Evolutionary conservation across 768 basidiomycete species (phyloP), one percentile per base, ranked within the genome.

Genomic region (Hypholoma fasciculare): DNA sequence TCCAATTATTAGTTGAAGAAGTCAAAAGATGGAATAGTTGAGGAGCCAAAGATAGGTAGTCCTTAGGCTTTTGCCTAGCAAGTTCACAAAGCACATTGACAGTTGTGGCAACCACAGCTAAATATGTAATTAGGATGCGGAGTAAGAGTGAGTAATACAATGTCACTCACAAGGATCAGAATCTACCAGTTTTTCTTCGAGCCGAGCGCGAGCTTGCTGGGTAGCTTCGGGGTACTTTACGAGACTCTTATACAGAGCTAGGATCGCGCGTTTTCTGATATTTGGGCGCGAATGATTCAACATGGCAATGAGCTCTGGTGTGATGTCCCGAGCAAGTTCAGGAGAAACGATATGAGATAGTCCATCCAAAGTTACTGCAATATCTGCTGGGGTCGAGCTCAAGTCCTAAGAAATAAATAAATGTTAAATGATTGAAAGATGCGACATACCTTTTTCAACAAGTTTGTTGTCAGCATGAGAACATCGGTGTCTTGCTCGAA

Each of bases 1-100:
- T 96, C 97, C 97, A 99, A 66, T 99, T 99, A 72, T 99, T 98
- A 9, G 92, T 90, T 11, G 94, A 94, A 2, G 89, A 94, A 0
- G 94, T 97, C 58, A 99, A 76, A 11, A 98, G 81, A 66, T 92
- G 93, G 72, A 98, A 99, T 54, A 98, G 72, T 64, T 92, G 91
- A 9, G 97, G 97, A 2, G 96, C 97, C 40, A 99, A 74, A 3
- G 87, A 79, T 7, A 99, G 79, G 68, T 94, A 95, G 59, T 91
- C 90, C 58, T 77, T 74, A 7, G 96, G 94, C 60, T 88, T 87
- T 46, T 82, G 78, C 57, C 92, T 84, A 12, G 92, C 90, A 38
- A 98, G 80, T 74, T 99, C 97, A 69, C 95, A 96, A 5, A 99
- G 77, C 40, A 97, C 91, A 60, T 97, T 98, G 54, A 98, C 89